Percentiles rank a stretch among this genome's conserved stretches.
phyloP scores from a whole-genome alignment of 225 moss, liverwort and hornwort genomes.

The Polytrichum commune region DNA sequence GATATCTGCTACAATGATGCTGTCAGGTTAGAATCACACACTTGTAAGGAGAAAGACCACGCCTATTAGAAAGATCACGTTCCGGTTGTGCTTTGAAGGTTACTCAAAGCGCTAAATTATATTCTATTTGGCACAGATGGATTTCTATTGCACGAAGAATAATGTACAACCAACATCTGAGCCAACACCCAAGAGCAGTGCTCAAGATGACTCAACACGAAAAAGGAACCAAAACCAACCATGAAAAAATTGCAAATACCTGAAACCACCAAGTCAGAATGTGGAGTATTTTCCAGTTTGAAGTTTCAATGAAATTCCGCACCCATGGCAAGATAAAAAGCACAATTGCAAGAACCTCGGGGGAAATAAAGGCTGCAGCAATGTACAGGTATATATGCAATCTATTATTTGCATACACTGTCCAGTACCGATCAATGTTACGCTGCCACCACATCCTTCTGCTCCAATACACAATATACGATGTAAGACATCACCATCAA shows the following conservation, averaged over 20 bases:
- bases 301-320: slow-evolving; percentile 84
- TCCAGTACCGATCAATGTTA: slow-evolving; percentile 54
- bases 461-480: slow-evolving; percentile 42
- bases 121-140: too few species aligned
- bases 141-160: too few species aligned
- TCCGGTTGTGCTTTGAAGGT: too few species aligned
- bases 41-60: too few species aligned
- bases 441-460: slow-evolving; percentile 69
- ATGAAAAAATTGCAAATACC: slow-evolving; percentile 34
- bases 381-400: slow-evolving; percentile 64
- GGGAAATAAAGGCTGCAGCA: slow-evolving; percentile 72
- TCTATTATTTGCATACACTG: slow-evolving; percentile 45
- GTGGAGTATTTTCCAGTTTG: slow-evolving; percentile 77
- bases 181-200: too few species aligned
- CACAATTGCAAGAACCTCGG: slow-evolving; percentile 74
- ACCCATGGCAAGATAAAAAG: slow-evolving; percentile 85
- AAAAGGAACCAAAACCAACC: not conserved
- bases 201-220: too few species aligned
- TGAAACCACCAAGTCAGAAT: slow-evolving; percentile 95
- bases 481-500: too few species aligned
- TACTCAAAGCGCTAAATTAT: too few species aligned
- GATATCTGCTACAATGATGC: too few species aligned
- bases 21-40: too few species aligned
- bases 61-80: too few species aligned
- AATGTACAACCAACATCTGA: too few species aligned